Evolutionary conservation across 139 green algal species (phyloP).

Genomic region (Chlorella ohadii): DNA sequence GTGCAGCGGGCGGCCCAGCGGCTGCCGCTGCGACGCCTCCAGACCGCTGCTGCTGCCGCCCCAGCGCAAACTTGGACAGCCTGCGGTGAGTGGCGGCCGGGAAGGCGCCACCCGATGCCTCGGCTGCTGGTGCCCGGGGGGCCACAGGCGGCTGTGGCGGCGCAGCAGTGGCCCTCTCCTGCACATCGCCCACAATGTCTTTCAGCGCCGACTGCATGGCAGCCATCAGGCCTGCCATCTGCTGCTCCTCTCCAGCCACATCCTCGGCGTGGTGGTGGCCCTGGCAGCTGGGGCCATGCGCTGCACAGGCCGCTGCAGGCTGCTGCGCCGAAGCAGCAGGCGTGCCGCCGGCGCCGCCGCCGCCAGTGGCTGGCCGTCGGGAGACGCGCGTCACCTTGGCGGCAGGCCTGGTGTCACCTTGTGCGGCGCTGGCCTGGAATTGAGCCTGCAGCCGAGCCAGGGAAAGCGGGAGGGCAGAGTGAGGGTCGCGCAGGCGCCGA

Average conservation of each 20-base stretch:
- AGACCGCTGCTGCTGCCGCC: conserved; percentile 2
- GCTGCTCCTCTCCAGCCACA: neutral
- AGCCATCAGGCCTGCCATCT: neutral
- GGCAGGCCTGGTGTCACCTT: conserved; percentile 7
- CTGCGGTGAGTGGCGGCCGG: conserved; percentile 48
- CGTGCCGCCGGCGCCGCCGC: neutral
- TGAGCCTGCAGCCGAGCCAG: neutral
- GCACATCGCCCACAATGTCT: conserved; percentile 39
- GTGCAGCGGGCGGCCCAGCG: no score
- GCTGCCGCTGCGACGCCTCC: neutral
- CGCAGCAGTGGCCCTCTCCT: conserved; percentile 24
- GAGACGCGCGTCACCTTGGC: conserved; percentile 19
- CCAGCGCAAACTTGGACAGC: conserved; percentile 50
- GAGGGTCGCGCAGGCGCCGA: no score
- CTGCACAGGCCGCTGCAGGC: neutral
- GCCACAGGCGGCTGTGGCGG: neutral
- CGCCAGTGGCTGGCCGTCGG: neutral
- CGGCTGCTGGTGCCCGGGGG: neutral
- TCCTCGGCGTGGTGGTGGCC: neutral
- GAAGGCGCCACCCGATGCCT: conserved; percentile 25
- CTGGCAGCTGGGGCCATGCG: neutral
- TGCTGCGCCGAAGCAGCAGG: neutral
- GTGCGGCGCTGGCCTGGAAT: neutral
- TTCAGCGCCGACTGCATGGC: conserved; percentile 24
- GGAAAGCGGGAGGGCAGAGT: no score